These are phyloP conservation scores for Hydnomerulius pinastri DNA, from an alignment of 768 basidiomycete genomes.

Conservation along the genomic window DNA sequence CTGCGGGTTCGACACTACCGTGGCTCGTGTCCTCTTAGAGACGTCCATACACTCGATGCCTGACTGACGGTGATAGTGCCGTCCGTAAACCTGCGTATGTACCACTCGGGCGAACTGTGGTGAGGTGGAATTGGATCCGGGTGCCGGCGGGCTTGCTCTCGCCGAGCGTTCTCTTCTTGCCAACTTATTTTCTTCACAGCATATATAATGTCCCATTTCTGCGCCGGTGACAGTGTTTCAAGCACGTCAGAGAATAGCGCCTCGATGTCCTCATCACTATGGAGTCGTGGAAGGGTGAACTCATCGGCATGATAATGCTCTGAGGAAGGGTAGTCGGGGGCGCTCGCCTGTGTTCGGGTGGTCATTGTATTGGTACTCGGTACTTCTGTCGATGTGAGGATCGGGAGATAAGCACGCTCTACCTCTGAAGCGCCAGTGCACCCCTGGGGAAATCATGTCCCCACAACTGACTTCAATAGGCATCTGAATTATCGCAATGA, in stretches of 20 bases:
- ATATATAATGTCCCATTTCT: slow-evolving; percentile 92
- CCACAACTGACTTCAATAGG: no score
- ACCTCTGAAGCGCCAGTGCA: no score
- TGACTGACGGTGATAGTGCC: slow-evolving; percentile 82
- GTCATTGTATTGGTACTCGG: slow-evolving; percentile 47
- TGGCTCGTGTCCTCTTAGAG: slow-evolving; percentile 76
- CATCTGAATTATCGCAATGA: no score
- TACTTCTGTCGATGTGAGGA: slow-evolving; percentile 32
- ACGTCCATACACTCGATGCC: slow-evolving; percentile 74
- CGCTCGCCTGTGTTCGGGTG: slow-evolving; percentile 41
- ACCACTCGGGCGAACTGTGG: slow-evolving; percentile 88
- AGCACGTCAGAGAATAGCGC: slow-evolving; percentile 76
- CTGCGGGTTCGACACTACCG: slow-evolving; percentile 48
- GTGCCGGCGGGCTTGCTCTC: slow-evolving; percentile 62
- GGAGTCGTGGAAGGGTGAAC: slow-evolving; percentile 78
- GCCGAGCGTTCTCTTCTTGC: slow-evolving; percentile 68
- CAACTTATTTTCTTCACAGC: slow-evolving; percentile 80
- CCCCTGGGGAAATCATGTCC: no score
- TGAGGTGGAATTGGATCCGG: slow-evolving; percentile 54
- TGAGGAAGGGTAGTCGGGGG: slow-evolving; percentile 55
- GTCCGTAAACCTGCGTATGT: slow-evolving; percentile 88
- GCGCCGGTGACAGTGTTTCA: slow-evolving; percentile 65
- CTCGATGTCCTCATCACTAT: slow-evolving; percentile 76
- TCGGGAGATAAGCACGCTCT: slow-evolving; percentile 55
- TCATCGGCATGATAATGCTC: slow-evolving; percentile 54